Conservation (phyloP, 257 asterid genomes). For the Oldenlandia corymbosa region DNA sequence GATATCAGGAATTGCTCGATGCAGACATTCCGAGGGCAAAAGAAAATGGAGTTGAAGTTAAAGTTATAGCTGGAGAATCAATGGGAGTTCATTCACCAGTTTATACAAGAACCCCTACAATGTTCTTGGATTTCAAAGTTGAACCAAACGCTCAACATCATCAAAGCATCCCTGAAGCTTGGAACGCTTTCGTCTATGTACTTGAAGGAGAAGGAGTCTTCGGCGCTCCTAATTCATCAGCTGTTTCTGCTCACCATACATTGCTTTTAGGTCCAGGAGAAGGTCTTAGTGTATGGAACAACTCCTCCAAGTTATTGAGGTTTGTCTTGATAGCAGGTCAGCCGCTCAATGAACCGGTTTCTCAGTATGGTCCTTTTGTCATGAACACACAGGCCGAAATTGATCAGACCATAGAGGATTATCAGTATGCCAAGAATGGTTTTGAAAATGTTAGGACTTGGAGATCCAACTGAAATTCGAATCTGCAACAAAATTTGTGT, state of each 20-base stretch:
- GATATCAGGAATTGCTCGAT: slow-evolving; percentile 68
- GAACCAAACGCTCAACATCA: slow-evolving; percentile 49
- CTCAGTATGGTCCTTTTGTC: slow-evolving; percentile 90
- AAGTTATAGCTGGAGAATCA: slow-evolving; percentile 82
- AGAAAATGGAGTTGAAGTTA: slow-evolving; percentile 66
- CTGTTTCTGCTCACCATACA: slow-evolving; percentile 57
- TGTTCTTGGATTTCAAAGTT: slow-evolving; percentile 78
- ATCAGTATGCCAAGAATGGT: slow-evolving; percentile 67
- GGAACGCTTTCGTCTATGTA: slow-evolving; percentile 71
- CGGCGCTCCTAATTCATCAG: slow-evolving; percentile 35
- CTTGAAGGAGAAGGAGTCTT: slow-evolving; percentile 81
- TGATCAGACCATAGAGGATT: slow-evolving; percentile 71
- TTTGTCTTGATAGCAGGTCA: slow-evolving; percentile 69
- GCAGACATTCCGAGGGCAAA: slow-evolving; percentile 62
- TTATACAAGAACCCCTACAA: slow-evolving; percentile 77
- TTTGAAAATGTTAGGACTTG: slow-evolving; percentile 77
- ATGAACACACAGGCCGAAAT: slow-evolving; percentile 89
- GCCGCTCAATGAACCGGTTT: slow-evolving; percentile 85
- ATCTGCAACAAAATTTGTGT: slow-evolving; percentile 3
- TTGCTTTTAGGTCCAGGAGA: slow-evolving; percentile 80
- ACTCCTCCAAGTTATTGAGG: slow-evolving; percentile 44
- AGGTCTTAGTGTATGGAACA: slow-evolving; percentile 84
- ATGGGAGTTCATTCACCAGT: slow-evolving; percentile 86
- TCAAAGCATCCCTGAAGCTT: slow-evolving; percentile 63
- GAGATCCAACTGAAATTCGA: slow-evolving; percentile 46